A percentile compares a stretch with the other conserved stretches of the same genome.
These are phyloP conservation scores for Linnemannia hyalina DNA, from an alignment of 192 early-diverging fungal genomes.

Conservation along the genomic window DNA sequence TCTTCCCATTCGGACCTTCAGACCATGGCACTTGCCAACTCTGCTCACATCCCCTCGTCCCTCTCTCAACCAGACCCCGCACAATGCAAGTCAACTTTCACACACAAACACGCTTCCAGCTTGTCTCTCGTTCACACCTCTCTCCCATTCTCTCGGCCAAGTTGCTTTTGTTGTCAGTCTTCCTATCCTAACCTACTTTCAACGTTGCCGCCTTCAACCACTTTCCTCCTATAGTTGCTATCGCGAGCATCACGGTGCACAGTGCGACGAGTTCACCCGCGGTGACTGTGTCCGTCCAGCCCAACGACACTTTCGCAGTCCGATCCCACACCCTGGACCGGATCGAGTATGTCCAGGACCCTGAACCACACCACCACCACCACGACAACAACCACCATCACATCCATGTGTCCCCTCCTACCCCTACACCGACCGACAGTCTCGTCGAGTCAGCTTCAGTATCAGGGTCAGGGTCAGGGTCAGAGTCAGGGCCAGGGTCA, in stretches of 20 bases:
- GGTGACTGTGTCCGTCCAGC: conserved; percentile 21
- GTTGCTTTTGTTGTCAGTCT: background rate
- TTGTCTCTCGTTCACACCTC: background rate
- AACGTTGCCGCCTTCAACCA: background rate
- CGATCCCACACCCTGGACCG: conserved; percentile 33
- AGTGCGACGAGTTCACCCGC: conserved; percentile 42
- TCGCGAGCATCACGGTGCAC: conserved; percentile 36
- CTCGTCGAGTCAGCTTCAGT: background rate
- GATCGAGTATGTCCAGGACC: conserved; percentile 44
- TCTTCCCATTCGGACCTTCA: background rate
- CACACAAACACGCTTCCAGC: conserved; percentile 6
- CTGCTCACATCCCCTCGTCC: conserved; percentile 31
- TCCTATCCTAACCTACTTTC: background rate
- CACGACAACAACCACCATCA: background rate
- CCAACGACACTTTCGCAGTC: conserved; percentile 22
- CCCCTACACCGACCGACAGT: background rate
- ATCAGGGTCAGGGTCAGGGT: background rate
- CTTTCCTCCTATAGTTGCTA: conserved; percentile 26
- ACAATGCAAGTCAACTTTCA: conserved; percentile 38
- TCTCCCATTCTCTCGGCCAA: background rate
- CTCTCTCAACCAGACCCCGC: conserved; percentile 22
- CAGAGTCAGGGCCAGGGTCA: too few species aligned
- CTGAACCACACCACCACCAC: background rate
- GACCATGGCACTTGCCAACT: conserved; percentile 16
- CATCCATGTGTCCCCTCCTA: background rate